A percentile compares a stretch with the other conserved stretches of the same genome.
phyloP scores from a whole-genome alignment of 202 grass and related monocot species.

The Panicum hallii region DNA sequence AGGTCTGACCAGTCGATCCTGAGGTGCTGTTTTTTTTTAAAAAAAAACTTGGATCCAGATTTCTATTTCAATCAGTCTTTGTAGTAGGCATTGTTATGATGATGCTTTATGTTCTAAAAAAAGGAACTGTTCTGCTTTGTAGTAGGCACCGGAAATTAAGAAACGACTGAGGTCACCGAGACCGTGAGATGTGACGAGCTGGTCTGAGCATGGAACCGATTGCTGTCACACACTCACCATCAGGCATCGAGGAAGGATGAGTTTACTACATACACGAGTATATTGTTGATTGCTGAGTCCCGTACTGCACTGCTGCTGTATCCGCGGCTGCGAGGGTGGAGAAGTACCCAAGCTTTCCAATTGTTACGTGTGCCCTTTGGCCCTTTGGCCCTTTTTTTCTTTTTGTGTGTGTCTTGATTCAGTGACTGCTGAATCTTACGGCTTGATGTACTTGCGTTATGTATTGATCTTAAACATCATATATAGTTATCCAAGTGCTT shows the following conservation, averaged over 20 bases:
- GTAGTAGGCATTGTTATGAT: background rate
- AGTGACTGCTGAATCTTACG: slow-evolving; percentile 8
- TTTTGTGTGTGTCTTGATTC: background rate
- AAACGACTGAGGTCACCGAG: slow-evolving; percentile 4
- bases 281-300: slow-evolving; percentile 38
- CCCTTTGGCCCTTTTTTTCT: no score
- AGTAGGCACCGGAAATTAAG: slow-evolving; percentile 48
- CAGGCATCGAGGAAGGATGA: slow-evolving; percentile 41
- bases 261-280: slow-evolving; percentile 36
- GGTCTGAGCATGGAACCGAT: slow-evolving; percentile 24
- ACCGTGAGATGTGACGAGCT: slow-evolving; percentile 39
- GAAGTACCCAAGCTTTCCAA: slow-evolving; percentile 37
- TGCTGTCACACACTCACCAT: slow-evolving; percentile 12
- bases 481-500: background rate
- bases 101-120: slow-evolving; percentile 36
- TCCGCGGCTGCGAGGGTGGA: slow-evolving; percentile 41
- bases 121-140: slow-evolving; percentile 17
- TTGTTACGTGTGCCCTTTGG: background rate
- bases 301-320: slow-evolving; percentile 8
- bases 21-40: background rate
- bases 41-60: background rate
- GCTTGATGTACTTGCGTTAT: slow-evolving; percentile 32
- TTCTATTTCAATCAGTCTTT: slow-evolving; percentile 16
- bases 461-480: slow-evolving; percentile 18
- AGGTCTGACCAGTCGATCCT: background rate